Conservation (phyloP, 192 early-diverging fungal genomes). For the Coemansia sp. region DNA sequence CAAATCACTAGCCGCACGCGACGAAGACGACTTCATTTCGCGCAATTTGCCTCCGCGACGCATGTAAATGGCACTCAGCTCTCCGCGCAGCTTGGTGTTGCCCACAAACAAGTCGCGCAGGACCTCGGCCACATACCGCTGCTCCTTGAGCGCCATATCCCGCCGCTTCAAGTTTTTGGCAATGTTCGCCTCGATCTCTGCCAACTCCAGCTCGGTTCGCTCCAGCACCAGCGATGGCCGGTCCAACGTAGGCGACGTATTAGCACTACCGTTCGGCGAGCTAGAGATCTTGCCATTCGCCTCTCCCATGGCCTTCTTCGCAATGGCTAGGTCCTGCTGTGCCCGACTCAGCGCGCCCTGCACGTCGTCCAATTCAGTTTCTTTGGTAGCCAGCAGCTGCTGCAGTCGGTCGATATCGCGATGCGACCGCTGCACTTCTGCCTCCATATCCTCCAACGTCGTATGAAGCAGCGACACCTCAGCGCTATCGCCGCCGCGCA, state of each 20-base stretch:
- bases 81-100: constrained; percentile 40
- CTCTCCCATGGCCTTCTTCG: not conserved
- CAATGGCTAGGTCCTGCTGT: constrained; percentile 4
- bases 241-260: constrained; percentile 21
- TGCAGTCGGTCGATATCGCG: constrained; percentile 28
- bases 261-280: constrained; percentile 5
- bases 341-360: constrained; percentile 14
- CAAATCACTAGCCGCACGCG: constrained; percentile 18
- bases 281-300: not conserved
- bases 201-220: constrained; percentile 7
- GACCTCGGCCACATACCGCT: constrained; percentile 32
- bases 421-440: constrained; percentile 14
- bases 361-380: constrained; percentile 24
- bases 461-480: constrained; percentile 10
- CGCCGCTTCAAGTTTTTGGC: constrained; percentile 17
- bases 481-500: constrained; percentile 1
- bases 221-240: not conserved
- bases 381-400: constrained; percentile 18
- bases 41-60: constrained; percentile 38
- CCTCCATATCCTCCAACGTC: constrained; percentile 13
- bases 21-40: constrained; percentile 20
- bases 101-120: constrained; percentile 33
- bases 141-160: constrained; percentile 28
- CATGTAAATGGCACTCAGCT: constrained; percentile 29
- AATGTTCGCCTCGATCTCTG: constrained; percentile 20